Evolutionary conservation across 164 flowering plant species (phyloP).

Genomic region (Chimonanthus praecox): DNA sequence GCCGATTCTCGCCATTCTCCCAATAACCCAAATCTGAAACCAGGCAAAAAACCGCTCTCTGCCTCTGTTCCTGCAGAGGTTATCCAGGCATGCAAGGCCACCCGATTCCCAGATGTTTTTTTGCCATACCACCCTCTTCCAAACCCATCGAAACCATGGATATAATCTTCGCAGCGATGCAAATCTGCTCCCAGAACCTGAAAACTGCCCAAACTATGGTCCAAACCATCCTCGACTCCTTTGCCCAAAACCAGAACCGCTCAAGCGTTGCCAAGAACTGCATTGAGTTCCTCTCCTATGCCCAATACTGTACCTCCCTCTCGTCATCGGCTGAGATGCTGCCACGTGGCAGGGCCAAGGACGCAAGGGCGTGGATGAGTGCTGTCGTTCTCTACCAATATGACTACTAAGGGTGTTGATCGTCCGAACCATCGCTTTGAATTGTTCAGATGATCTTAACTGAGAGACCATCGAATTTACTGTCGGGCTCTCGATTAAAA

Average conservation of each 20-base stretch:
- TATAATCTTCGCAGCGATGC: slow-evolving; percentile 41
- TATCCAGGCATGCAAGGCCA: slow-evolving; percentile 63
- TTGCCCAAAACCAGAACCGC: slow-evolving; percentile 43
- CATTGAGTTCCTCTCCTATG: slow-evolving; percentile 35
- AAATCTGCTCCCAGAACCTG: slow-evolving; percentile 39
- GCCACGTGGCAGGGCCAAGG: slow-evolving; percentile 40
- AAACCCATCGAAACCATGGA: slow-evolving; percentile 27
- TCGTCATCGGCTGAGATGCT: slow-evolving; percentile 20
- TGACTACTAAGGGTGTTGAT: slow-evolving; percentile 18
- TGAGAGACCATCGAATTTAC: too few relatives aligned
- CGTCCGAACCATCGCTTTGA: too few relatives aligned
- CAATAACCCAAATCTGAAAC: neutral
- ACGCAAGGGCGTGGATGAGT: slow-evolving; percentile 73
- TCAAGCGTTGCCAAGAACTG: slow-evolving; percentile 56
- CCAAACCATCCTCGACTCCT: slow-evolving; percentile 33
- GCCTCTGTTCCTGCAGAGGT: slow-evolving; percentile 17
- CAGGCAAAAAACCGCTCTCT: neutral
- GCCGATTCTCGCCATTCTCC: neutral
- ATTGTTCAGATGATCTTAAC: too few relatives aligned
- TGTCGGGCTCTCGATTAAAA: too few relatives aligned
- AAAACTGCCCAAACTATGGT: slow-evolving; percentile 46
- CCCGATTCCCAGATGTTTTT: slow-evolving; percentile 35
- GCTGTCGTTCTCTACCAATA: slow-evolving; percentile 59
- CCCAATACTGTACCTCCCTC: slow-evolving; percentile 32
- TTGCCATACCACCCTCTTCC: slow-evolving; percentile 40